Conservation (phyloP, 192 early-diverging fungal species). For the Geranomyces variabilis region DNA sequence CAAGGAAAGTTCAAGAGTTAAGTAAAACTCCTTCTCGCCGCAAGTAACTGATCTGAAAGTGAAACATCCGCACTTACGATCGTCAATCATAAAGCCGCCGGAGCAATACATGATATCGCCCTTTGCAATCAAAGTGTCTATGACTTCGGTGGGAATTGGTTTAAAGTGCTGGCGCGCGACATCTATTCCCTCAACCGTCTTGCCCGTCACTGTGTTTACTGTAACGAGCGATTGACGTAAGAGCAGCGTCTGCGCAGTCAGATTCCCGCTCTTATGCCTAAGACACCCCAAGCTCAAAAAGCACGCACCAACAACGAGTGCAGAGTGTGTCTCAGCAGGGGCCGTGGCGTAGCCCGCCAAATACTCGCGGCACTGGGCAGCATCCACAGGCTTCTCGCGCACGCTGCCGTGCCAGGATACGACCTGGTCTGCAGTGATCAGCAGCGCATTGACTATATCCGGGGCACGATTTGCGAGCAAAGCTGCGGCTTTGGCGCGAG, state of each 20-base stretch:
- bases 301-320: conserved; percentile 45
- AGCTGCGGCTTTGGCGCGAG: conserved; percentile 50
- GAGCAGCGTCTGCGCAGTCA: neutral
- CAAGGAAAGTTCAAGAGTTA: neutral
- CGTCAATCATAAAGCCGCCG: conserved; percentile 60
- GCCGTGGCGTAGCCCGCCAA: conserved; percentile 36
- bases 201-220: conserved; percentile 43
- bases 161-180: conserved; percentile 47
- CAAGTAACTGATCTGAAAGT: neutral
- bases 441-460: neutral
- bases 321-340: conserved; percentile 48
- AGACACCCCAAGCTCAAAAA: neutral
- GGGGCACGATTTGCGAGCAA: conserved; percentile 23
- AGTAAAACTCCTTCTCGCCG: neutral
- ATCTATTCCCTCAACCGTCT: conserved; percentile 41
- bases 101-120: conserved; percentile 51
- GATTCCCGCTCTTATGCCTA: neutral
- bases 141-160: conserved; percentile 41
- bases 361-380: conserved; percentile 41
- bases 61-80: conserved; percentile 31
- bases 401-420: conserved; percentile 45
- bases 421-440: conserved; percentile 51
- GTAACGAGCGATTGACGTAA: neutral
- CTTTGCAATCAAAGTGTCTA: conserved; percentile 47
- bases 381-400: conserved; percentile 52